Conservation (phyloP, 495 filamentous ascomycete species). For the Penicillium cinerascens region DNA sequence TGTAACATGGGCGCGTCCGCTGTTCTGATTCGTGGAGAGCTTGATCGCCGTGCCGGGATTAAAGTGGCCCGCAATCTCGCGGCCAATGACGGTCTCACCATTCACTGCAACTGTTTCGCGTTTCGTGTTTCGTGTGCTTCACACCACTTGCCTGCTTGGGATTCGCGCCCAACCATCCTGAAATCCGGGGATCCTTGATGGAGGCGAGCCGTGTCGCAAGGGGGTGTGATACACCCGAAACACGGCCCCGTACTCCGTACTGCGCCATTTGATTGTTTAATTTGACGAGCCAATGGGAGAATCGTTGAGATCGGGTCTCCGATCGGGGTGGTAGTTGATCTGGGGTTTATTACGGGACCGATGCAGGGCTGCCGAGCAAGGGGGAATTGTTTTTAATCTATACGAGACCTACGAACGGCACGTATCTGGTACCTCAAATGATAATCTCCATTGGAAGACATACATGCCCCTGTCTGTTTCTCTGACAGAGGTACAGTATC, state of each 20-base stretch:
- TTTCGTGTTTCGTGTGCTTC: background rate
- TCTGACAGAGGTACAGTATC: background rate
- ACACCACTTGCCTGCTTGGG: background rate
- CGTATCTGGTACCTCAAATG: background rate
- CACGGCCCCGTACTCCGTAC: background rate
- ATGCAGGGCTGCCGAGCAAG: too few species aligned
- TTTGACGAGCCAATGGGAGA: background rate
- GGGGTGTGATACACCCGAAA: background rate
- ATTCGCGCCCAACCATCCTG: background rate
- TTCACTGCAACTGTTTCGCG: background rate
- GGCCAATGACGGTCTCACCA: background rate
- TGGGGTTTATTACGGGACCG: background rate
- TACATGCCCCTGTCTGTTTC: background rate
- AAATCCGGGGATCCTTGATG: background rate
- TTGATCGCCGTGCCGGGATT: background rate
- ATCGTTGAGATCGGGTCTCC: background rate
- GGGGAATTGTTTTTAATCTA: background rate
- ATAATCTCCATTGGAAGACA: background rate
- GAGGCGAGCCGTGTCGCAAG: background rate
- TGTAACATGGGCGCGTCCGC: background rate
- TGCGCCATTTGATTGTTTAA: background rate
- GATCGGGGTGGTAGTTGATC: background rate
- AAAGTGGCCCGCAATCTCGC: background rate
- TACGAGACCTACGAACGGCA: background rate
- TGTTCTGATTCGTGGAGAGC: background rate